A percentile compares a stretch with the other conserved stretches of the same genome.
Evolutionary conservation across 78 protist genomes (phyloP).

Genomic region (Bigelowiella natans): DNA sequence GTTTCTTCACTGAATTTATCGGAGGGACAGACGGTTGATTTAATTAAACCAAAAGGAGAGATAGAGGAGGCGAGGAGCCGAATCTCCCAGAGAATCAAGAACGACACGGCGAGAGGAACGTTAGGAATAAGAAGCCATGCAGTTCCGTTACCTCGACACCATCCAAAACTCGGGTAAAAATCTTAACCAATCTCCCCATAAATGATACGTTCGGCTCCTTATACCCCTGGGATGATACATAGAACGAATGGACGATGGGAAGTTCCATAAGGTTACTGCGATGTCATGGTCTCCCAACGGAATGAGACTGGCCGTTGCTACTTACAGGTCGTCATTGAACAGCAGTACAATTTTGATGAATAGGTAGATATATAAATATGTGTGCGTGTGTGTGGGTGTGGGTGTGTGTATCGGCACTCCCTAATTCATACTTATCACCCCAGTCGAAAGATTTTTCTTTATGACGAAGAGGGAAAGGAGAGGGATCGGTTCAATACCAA

Average conservation of each 20-base stretch:
- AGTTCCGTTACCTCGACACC: conserved; percentile 50
- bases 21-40: no score
- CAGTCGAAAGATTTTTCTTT: conserved; percentile 51
- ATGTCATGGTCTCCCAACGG: conserved; percentile 56
- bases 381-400: no score
- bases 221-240: neutral
- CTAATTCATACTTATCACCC: no score
- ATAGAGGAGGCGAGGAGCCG: no score
- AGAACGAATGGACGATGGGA: neutral
- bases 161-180: conserved; percentile 11
- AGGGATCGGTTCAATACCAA: conserved; percentile 59
- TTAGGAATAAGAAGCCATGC: conserved; percentile 31
- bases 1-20: no score
- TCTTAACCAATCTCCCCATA: neutral
- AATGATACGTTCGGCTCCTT: neutral
- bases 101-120: no score
- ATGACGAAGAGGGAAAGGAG: conserved; percentile 58
- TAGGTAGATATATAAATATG: no score
- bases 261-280: conserved; percentile 38
- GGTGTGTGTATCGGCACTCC: no score
- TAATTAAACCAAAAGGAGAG: no score
- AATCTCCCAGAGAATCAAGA: no score
- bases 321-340: neutral
- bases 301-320: conserved; percentile 44
- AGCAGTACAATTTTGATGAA: no score